phyloP scores from a whole-genome alignment of 202 grass and related monocot genomes.

The Eragrostis tef region DNA sequence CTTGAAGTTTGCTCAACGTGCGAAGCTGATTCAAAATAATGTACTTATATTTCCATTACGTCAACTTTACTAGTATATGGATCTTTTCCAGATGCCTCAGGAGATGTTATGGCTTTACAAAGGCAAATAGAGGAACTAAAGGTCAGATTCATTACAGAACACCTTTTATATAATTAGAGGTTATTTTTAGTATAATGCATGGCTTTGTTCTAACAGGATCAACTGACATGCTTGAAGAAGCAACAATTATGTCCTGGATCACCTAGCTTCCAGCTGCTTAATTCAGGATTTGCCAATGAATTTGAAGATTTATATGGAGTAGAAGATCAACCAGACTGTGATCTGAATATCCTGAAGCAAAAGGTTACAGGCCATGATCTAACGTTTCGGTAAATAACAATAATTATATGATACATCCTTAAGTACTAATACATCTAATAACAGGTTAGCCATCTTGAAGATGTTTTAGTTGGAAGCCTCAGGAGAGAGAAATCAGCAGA shows the following conservation, averaged over 20 bases:
- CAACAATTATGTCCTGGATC: constrained; percentile 55
- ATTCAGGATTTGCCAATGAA: constrained; percentile 56
- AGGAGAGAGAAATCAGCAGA: constrained; percentile 81
- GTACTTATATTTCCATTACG: constrained; percentile 51
- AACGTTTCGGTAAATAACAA: constrained; percentile 9
- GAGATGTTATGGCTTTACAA: constrained; percentile 84
- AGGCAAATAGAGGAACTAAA: constrained; percentile 86
- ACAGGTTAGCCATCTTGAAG: constrained; percentile 72
- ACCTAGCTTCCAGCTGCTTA: constrained; percentile 49
- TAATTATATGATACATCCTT: background rate
- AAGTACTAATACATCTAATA: constrained; percentile 38
- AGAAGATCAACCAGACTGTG: constrained; percentile 52
- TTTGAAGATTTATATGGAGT: constrained; percentile 45
- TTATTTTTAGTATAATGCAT: constrained; percentile 24
- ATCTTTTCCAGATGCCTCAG: constrained; percentile 61
- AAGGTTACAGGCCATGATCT: constrained; percentile 58
- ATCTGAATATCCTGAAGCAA: constrained; percentile 57
- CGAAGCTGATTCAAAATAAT: constrained; percentile 96
- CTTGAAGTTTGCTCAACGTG: constrained; percentile 94
- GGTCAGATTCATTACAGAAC: constrained; percentile 47
- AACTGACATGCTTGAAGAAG: constrained; percentile 69
- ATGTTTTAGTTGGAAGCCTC: constrained; percentile 70
- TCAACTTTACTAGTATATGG: constrained; percentile 17
- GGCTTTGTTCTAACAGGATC: constrained; percentile 54
- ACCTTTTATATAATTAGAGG: constrained; percentile 25